Conservation (phyloP, 75 land plant species). For the Larix kaempferi region DNA sequence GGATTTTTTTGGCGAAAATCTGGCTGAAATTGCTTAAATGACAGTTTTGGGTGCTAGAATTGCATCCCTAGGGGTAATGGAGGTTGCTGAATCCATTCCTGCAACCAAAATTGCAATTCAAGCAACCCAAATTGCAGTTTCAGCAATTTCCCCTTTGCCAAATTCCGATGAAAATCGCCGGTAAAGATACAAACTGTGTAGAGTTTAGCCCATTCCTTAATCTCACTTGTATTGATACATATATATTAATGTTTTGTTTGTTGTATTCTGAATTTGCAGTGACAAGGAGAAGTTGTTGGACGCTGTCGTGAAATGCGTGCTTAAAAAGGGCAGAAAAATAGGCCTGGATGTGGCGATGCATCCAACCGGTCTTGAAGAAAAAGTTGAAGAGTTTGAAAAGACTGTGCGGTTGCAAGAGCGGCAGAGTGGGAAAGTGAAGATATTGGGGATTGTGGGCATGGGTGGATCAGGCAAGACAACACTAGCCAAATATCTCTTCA, state of each 20-base stretch:
- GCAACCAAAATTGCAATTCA: no score
- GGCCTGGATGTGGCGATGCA: not conserved
- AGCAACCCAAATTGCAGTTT: no score
- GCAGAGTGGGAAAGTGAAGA: not conserved
- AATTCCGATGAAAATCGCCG: no score
- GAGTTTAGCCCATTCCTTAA: no score
- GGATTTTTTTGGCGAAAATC: no score
- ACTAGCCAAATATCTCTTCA: not conserved
- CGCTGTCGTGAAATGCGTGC: not conserved
- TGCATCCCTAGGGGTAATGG: no score
- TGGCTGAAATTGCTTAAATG: no score
- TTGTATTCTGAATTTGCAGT: not conserved
- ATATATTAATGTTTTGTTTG: not conserved
- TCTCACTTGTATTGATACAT: not conserved
- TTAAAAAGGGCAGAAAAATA: not conserved
- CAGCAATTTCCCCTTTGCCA: no score
- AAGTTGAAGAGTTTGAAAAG: not conserved
- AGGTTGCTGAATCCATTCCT: no score
- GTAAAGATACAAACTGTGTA: no score
- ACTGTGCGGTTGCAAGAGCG: not conserved
- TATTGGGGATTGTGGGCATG: constrained; percentile 1
- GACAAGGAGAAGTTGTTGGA: not conserved
- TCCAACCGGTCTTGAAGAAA: not conserved
- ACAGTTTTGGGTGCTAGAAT: no score
- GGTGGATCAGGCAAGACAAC: not conserved